These are phyloP conservation scores for Corymbia maculata DNA, from an alignment of 345 rosid species.

Conservation along the genomic window DNA sequence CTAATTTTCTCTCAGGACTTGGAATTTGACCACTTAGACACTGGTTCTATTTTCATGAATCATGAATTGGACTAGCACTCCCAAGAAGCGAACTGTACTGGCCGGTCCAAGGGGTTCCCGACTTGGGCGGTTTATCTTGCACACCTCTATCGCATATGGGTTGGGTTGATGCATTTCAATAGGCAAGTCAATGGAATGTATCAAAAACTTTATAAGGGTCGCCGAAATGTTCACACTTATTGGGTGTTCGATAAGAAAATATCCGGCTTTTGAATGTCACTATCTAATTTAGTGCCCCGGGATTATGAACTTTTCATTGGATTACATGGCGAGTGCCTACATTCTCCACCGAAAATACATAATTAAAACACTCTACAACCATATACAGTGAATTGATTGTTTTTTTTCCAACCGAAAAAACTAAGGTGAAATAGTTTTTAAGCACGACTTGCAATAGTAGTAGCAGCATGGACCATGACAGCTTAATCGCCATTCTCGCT, in stretches of 20 bases:
- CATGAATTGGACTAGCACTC: too few relatives aligned
- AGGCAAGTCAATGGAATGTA: background rate
- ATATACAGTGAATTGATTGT: fast-evolving
- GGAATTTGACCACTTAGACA: too few relatives aligned
- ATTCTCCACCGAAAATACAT: background rate
- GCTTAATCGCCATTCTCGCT: background rate
- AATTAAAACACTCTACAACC: too few relatives aligned
- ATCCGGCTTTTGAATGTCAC: background rate
- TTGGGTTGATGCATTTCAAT: too few relatives aligned
- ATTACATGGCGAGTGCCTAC: background rate
- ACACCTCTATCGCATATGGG: too few relatives aligned
- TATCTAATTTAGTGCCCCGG: background rate
- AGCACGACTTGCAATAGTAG: background rate
- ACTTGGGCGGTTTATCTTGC: too few relatives aligned
- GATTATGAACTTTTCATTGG: background rate
- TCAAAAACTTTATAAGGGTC: background rate
- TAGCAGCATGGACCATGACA: background rate
- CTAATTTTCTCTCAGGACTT: too few relatives aligned
- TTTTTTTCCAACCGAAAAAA: background rate
- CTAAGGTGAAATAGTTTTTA: background rate
- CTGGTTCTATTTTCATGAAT: too few relatives aligned
- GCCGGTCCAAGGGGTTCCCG: too few relatives aligned
- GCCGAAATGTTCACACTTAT: background rate
- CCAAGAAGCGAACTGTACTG: too few relatives aligned
- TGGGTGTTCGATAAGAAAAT: background rate